phyloP scores from a whole-genome alignment of 2,329 filamentous ascomycete species.

The Onygenales sp. region DNA sequence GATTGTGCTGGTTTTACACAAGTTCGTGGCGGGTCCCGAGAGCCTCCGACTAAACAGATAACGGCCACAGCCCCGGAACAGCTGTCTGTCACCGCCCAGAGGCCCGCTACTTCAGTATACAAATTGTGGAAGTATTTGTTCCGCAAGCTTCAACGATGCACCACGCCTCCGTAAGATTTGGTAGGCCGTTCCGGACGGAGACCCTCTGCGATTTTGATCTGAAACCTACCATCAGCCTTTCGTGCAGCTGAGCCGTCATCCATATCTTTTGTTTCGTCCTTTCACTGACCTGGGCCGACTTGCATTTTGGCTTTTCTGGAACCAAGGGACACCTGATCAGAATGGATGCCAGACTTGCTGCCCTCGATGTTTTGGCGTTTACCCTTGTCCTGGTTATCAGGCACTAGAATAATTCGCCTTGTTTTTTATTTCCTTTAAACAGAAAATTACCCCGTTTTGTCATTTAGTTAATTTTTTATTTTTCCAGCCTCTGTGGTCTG shows the following conservation, averaged over 20 bases:
- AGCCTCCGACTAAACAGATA: neutral
- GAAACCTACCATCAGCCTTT: neutral
- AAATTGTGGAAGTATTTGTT: neutral
- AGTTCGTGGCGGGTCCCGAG: constrained; percentile 3
- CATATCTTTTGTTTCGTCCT: neutral
- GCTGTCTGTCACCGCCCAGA: neutral
- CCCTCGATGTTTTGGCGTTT: neutral
- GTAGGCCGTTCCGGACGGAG: neutral
- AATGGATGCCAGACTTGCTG: too few species aligned
- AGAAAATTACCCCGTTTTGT: neutral
- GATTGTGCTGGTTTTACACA: neutral
- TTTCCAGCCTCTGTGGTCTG: neutral
- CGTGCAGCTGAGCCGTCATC: neutral
- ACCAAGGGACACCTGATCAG: neutral
- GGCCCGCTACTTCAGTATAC: neutral
- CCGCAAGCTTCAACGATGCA: neutral
- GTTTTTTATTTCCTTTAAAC: neutral
- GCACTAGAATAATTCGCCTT: neutral
- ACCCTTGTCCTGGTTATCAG: neutral
- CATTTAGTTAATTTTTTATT: neutral
- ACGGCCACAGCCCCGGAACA: neutral
- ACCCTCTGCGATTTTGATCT: neutral
- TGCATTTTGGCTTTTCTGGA: neutral
- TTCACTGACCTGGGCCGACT: neutral
- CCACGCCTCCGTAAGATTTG: neutral